These are phyloP conservation scores for Cyberlindnera sargentensis DNA, from an alignment of 805 yeast genomes.

Conservation along the genomic window DNA sequence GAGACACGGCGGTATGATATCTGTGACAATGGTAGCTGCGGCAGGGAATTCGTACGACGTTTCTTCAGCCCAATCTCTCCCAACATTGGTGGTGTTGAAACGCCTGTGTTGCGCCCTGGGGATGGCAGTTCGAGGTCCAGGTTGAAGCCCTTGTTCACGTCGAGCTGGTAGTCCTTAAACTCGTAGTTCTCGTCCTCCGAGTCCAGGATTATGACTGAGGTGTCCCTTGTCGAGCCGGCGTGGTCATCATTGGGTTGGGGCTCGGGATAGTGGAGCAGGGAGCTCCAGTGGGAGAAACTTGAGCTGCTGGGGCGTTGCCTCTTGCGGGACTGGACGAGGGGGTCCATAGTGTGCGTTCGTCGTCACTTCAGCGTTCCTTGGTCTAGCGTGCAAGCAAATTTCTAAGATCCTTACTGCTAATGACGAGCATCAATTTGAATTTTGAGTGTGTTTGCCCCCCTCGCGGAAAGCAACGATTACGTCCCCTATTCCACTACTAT, in stretches of 20 bases:
- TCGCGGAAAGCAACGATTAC: no score
- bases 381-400: no score
- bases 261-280: slow-evolving; percentile 4
- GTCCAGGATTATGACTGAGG: slow-evolving; percentile 31
- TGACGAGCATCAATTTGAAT: no score
- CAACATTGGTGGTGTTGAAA: background rate
- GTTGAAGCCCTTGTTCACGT: slow-evolving; percentile 10
- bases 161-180: slow-evolving; percentile 5
- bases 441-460: no score
- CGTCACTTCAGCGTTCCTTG: no score
- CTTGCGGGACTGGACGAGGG: slow-evolving; percentile 21
- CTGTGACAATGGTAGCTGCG: slow-evolving; percentile 45
- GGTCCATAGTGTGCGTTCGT: no score
- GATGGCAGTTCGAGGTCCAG: slow-evolving; percentile 6
- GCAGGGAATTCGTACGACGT: slow-evolving; percentile 45
- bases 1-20: slow-evolving; percentile 33
- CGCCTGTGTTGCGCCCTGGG: background rate
- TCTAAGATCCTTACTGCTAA: no score
- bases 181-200: slow-evolving; percentile 32
- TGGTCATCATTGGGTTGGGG: slow-evolving; percentile 10
- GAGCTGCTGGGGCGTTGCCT: slow-evolving; percentile 35
- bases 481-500: no score
- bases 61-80: slow-evolving; percentile 30
- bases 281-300: slow-evolving; percentile 23
- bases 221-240: slow-evolving; percentile 14